Conservation (phyloP, 2,329 filamentous ascomycete genomes). For the Calonectria montana region DNA sequence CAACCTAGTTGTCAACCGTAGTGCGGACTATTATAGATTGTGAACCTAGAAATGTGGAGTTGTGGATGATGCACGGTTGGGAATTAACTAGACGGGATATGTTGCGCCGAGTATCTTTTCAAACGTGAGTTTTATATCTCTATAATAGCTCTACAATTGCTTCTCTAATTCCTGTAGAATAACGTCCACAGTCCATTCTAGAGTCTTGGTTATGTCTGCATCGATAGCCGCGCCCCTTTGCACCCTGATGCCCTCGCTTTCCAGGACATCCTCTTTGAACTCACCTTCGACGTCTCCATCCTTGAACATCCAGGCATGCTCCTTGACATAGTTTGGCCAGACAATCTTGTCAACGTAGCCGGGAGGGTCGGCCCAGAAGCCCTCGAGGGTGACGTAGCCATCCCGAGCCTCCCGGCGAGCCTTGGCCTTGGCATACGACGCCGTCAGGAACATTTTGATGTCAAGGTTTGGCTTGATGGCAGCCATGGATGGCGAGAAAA, state of each 20-base stretch:
- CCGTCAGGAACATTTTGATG: slow-evolving; percentile 81
- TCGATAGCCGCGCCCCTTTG: slow-evolving; percentile 60
- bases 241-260: slow-evolving; percentile 58
- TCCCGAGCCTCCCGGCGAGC: slow-evolving; percentile 73
- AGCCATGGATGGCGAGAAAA: slow-evolving; percentile 72
- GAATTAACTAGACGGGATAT: neutral
- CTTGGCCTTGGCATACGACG: slow-evolving; percentile 73
- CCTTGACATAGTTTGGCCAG: slow-evolving; percentile 91
- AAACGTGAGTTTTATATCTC: neutral
- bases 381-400: slow-evolving; percentile 85
- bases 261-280: slow-evolving; percentile 59
- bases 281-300: slow-evolving; percentile 72
- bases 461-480: slow-evolving; percentile 74
- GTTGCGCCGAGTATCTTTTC: neutral
- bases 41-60: neutral
- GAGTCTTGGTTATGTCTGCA: slow-evolving; percentile 68
- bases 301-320: slow-evolving; percentile 85
- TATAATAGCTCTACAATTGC: slow-evolving; percentile 20
- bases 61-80: neutral
- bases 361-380: slow-evolving; percentile 95
- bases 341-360: slow-evolving; percentile 95
- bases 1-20: neutral
- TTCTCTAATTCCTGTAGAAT: slow-evolving; percentile 63
- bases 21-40: neutral
- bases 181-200: slow-evolving; percentile 76